These are phyloP conservation scores for Tolypocladium endophyticum DNA, from an alignment of 2,329 filamentous ascomycete genomes.

Conservation along the genomic window DNA sequence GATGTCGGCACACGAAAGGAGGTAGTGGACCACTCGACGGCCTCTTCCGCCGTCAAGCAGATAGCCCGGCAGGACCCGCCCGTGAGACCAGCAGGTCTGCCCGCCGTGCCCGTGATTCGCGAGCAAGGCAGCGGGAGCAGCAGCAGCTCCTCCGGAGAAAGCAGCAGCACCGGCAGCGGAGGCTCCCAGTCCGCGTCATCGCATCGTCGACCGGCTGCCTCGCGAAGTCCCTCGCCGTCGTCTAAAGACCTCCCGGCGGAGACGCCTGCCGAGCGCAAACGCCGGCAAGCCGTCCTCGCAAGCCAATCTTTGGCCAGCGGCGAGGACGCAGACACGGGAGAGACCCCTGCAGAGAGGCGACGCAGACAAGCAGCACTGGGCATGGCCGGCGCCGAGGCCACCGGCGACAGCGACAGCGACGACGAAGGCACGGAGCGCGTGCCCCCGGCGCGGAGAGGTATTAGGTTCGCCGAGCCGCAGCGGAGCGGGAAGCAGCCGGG, in stretches of 20 bases:
- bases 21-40: slow-evolving; percentile 40
- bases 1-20: slow-evolving; percentile 53
- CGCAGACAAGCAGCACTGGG: slow-evolving; percentile 66
- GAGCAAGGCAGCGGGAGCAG: slow-evolving; percentile 7
- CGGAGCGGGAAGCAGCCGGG: neutral
- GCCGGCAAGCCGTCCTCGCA: slow-evolving; percentile 47
- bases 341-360: slow-evolving; percentile 66
- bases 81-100: slow-evolving; percentile 2
- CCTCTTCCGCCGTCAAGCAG: slow-evolving; percentile 36
- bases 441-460: slow-evolving; percentile 41
- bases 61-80: slow-evolving; percentile 32
- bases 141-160: slow-evolving; percentile 4
- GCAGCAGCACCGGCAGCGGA: slow-evolving; percentile 9
- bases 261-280: slow-evolving; percentile 58
- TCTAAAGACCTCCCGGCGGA: slow-evolving; percentile 30
- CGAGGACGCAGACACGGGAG: slow-evolving; percentile 31
- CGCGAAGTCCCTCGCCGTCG: neutral
- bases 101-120: slow-evolving; percentile 9
- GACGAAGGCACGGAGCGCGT: slow-evolving; percentile 48
- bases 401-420: slow-evolving; percentile 38
- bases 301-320: slow-evolving; percentile 26
- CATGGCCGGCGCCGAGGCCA: slow-evolving; percentile 32
- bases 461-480: slow-evolving; percentile 47
- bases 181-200: slow-evolving; percentile 10
- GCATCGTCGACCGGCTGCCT: slow-evolving; percentile 2